phyloP scores from a whole-genome alignment of 371 early-diverging fungal species.

The Rhizopus microsporus region DNA sequence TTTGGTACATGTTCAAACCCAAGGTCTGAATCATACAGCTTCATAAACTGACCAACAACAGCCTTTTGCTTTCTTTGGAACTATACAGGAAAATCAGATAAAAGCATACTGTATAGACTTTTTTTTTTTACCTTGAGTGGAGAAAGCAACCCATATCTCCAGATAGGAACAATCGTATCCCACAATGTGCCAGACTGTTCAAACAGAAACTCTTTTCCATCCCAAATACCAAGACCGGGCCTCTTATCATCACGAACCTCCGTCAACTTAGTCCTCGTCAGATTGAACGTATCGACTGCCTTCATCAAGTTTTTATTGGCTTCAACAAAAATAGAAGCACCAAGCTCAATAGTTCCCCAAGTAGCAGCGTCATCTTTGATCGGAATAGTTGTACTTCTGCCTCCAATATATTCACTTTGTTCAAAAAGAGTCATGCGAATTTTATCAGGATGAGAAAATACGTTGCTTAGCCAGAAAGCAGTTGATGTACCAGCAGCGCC shows the following conservation, averaged over 20 bases:
- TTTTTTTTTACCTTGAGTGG: constrained; percentile 46
- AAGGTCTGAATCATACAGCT: constrained; percentile 14
- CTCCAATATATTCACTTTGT: constrained; percentile 51
- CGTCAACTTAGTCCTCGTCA: constrained; percentile 34
- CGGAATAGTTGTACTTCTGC: constrained; percentile 49
- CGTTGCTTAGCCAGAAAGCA: constrained; percentile 56
- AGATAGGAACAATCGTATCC: constrained; percentile 45
- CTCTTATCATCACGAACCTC: constrained; percentile 3
- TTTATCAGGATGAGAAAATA: constrained; percentile 32
- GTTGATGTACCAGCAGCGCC: constrained; percentile 66
- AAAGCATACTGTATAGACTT: background rate
- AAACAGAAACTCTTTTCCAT: constrained; percentile 52
- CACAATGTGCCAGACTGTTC: constrained; percentile 52
- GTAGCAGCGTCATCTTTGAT: constrained; percentile 37
- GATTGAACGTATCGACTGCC: constrained; percentile 53
- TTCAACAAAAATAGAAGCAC: constrained; percentile 67
- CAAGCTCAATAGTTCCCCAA: constrained; percentile 51
- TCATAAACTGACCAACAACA: constrained; percentile 22
- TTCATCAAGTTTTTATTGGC: constrained; percentile 57
- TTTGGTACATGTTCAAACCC: constrained; percentile 22
- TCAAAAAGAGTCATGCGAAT: constrained; percentile 56
- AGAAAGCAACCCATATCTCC: constrained; percentile 50
- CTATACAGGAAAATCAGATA: background rate
- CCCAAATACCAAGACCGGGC: constrained; percentile 51
- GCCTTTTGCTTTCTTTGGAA: constrained; percentile 24